phyloP scores from a whole-genome alignment of 345 rosid genomes.

The Melastoma malabathricum region DNA sequence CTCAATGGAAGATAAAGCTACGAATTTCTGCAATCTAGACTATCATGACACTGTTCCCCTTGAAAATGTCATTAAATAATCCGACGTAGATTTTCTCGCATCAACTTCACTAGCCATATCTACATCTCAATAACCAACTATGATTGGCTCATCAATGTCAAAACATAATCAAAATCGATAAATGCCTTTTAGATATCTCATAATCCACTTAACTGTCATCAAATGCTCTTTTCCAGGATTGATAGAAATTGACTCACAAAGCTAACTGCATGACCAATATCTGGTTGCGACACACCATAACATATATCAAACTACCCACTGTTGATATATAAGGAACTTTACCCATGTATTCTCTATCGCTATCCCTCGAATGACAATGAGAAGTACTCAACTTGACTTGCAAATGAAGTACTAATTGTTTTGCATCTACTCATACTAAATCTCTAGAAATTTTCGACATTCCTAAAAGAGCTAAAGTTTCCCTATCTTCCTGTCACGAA shows the following conservation, averaged over 20 bases:
- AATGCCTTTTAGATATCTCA: slow-evolving; percentile 1
- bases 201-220: slow-evolving; percentile 1
- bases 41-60: not conserved
- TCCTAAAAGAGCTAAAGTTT: slow-evolving; percentile 3
- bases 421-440: slow-evolving; percentile 1
- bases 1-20: too few relatives aligned
- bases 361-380: not conserved
- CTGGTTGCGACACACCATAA: slow-evolving; percentile 1
- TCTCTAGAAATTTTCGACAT: not conserved
- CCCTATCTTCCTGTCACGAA: not conserved
- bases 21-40: too few relatives aligned
- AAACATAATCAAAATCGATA: not conserved
- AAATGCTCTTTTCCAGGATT: not conserved
- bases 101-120: slow-evolving; percentile 2
- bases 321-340: not conserved
- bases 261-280: slow-evolving; percentile 2
- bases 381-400: not conserved
- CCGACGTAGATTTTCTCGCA: not conserved
- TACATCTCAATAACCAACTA: not conserved
- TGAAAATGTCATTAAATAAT: not conserved
- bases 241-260: not conserved
- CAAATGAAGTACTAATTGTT: not conserved
- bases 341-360: not conserved
- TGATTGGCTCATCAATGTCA: too few relatives aligned
- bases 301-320: slow-evolving; percentile 3